These are phyloP conservation scores for Benincasa hispida DNA, from an alignment of 306 rosid species.

Conservation along the genomic window DNA sequence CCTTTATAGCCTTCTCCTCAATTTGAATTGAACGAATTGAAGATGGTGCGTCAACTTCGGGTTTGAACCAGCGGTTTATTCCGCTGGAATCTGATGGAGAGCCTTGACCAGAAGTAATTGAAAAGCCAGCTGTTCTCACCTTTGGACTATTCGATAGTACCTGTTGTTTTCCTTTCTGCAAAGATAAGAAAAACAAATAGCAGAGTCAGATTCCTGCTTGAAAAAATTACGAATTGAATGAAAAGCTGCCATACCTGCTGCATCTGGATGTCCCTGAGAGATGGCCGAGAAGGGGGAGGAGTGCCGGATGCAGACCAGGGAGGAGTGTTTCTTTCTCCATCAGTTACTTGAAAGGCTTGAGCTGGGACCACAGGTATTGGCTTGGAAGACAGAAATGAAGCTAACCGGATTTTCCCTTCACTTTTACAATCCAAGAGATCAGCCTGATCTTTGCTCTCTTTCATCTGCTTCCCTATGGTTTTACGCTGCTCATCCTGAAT, in stretches of 20 bases:
- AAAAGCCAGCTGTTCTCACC: constrained; percentile 63
- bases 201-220: not conserved
- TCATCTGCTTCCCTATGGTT: constrained; percentile 19
- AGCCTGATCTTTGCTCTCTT: constrained; percentile 23
- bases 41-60: constrained; percentile 70
- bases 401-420: constrained; percentile 45
- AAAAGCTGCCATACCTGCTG: constrained; percentile 48
- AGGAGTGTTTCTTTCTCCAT: constrained; percentile 66
- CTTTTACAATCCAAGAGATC: constrained; percentile 35
- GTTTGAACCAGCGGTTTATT: constrained; percentile 85
- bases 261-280: constrained; percentile 85
- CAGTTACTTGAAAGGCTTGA: constrained; percentile 31
- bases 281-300: constrained; percentile 69
- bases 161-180: constrained; percentile 53
- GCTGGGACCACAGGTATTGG: constrained; percentile 63
- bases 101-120: constrained; percentile 48
- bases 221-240: not conserved
- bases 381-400: constrained; percentile 68
- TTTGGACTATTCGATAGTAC: constrained; percentile 62
- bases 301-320: constrained; percentile 88
- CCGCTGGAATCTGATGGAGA: constrained; percentile 66
- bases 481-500: constrained; percentile 76
- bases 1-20: constrained; percentile 96
- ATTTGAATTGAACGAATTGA: constrained; percentile 88
- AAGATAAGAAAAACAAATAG: constrained; percentile 11